Percentiles rank a stretch among this genome's conserved stretches.
Evolutionary conservation across 75 land plant species (phyloP).

Genomic region (Picea glauca): DNA sequence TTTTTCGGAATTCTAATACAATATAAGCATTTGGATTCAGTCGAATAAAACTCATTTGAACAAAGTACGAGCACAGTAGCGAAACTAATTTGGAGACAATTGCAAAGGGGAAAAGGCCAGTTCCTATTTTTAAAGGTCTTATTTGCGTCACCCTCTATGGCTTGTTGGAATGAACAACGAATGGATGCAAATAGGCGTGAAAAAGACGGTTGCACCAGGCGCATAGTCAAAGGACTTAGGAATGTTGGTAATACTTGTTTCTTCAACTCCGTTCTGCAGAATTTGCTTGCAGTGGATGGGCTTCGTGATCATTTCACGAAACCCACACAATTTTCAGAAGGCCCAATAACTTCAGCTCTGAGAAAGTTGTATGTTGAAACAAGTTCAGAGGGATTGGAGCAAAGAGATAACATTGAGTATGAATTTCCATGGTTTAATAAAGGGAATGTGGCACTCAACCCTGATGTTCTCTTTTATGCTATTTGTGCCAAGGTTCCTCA

Average conservation of each 20-base stretch:
- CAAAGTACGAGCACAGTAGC: no score
- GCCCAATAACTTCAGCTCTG: slow-evolving; percentile 59
- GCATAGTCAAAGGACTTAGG: slow-evolving; percentile 54
- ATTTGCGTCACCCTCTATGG: no score
- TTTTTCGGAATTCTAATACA: no score
- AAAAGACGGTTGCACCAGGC: neutral
- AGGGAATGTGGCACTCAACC: slow-evolving; percentile 34
- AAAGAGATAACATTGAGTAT: neutral
- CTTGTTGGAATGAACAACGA: no score
- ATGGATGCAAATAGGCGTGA: no score
- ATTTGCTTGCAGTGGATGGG: slow-evolving; percentile 55
- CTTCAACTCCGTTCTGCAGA: slow-evolving; percentile 92
- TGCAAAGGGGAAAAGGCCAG: no score
- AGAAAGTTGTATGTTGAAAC: slow-evolving; percentile 65
- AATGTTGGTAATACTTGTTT: slow-evolving; percentile 97
- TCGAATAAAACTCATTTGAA: no score
- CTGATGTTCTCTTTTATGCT: slow-evolving; percentile 61
- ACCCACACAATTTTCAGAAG: slow-evolving; percentile 21
- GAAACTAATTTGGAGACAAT: no score
- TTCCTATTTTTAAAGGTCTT: no score
- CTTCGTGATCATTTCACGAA: slow-evolving; percentile 59
- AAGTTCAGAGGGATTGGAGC: neutral
- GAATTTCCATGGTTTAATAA: neutral
- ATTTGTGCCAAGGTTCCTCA: slow-evolving; percentile 82
- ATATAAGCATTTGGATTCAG: no score